Base-by-base conservation (phyloP, 2,329 filamentous ascomycete genomes). In the Diaporthe caulivora region DNA sequence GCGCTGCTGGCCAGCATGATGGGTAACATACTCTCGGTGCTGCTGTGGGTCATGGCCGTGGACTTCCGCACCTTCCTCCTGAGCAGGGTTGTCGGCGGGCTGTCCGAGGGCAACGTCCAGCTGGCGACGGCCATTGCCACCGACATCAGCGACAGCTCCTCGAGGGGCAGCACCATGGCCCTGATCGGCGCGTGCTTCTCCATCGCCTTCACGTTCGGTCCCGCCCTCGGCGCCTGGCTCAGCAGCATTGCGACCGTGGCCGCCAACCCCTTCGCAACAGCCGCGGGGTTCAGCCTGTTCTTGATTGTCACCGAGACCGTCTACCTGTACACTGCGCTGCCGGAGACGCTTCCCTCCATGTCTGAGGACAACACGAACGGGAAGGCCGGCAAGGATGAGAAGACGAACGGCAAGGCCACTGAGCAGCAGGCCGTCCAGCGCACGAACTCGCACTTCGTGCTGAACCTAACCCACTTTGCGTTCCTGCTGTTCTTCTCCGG, bases 401-500 rank as follows among this genome's bases (percentile, higher is more conserved):
- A 75, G 68, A 54, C 79, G 57, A 75, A 78, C 49, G 75, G 77
- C 72, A 47, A 80, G 74, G 72, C 79, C 73, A 72, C 77, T 15
- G 78, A 78, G 68, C 68, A 73, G n/a, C 77, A 77, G 29, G 68
- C 77, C 2, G 73, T 82, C 31, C 83, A 85, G 78, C 87, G 93
- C 73, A 97, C 94, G 3, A 98, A 98, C 83, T 95, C 93, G 4
- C 95, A 97, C 77, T 84, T 90, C 40, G 82, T 97, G 17, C 91
- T 99, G 60, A 98, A 98, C 81, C 84, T 92, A 1, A 92, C 94
- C 0, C 97, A 99, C 83, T 93, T 98, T 80, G 85, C 92, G 60
- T 99, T 99, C 83, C 91, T 99, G 74, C 91, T 99, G 17, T 98
- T 98, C 84, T 99, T 99, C 84, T 98, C 95, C 2, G 97, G 97